Evolutionary conservation across 148 eudicot genomes (phyloP), one percentile per base, ranked within the genome.

Genomic region (Persicaria maculosa): DNA sequence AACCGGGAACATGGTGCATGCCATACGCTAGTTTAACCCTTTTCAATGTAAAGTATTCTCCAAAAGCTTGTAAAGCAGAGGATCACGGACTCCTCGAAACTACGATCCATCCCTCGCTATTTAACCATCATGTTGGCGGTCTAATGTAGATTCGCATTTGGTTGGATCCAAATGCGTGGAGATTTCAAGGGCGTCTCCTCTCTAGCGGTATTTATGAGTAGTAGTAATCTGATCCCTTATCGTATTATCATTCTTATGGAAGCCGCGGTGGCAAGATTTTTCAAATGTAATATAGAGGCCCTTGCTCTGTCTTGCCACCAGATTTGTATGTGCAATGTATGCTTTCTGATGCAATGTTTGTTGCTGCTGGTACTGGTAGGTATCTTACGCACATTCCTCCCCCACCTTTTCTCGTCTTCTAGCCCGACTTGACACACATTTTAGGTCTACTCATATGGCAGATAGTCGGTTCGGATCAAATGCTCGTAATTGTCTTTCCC

Each of bases 261-360:
- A 43, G 71, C 48, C 31, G 43, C 16, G 15, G 36, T 71, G 22
- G 43, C 74, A 22, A 44, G 58, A 17, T 62, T 22, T 75, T 25
- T 22, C n/a, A 44, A 69, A 68, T 74, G 70, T 65, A 65, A 65
- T 40, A 65, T 65, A 65, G 70, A 65, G 70, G 3, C 46, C 44
- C 70, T 36, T 12, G 70, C 70, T 36, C 46, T 65, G 25, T 59
- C 19, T 65, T 65, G 70, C 70, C 70, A 65, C 70, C 70, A 65
- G 40, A 7, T 17, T 12, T 65, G 70, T 40, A 65, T 65, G 17
- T 40, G 17, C 14, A 40, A 5, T 65, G 70, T 15, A 15, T 65
- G 70, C 44, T 40, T 65, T 40, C 12, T 61, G 31, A 31, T 61
- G 40, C 40, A 31, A 3, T 31, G 40, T 31, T 31, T 31, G 40